phyloP scores from a whole-genome alignment of 192 early-diverging fungal species.

The Dissophora ornata region DNA sequence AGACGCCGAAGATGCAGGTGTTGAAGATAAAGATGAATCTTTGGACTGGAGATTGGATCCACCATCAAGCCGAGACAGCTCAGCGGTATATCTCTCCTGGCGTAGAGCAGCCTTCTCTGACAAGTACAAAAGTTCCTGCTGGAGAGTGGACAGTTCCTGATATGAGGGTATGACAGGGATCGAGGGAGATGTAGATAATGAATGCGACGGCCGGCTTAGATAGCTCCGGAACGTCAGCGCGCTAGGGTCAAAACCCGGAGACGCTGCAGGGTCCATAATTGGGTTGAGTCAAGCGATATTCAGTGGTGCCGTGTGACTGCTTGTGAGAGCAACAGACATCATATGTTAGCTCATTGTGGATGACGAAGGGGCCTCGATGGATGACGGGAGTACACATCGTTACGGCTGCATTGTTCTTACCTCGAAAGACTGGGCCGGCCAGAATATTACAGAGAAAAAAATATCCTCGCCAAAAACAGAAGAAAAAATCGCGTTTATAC shows the following conservation, averaged over 20 bases:
- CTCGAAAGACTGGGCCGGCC: neutral
- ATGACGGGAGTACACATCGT: neutral
- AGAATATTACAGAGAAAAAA: too few relatives aligned
- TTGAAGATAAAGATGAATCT: conserved; percentile 40
- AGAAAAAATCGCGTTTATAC: too few relatives aligned
- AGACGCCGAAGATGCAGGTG: conserved; percentile 19
- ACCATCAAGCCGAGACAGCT: conserved; percentile 28
- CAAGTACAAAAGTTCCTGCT: conserved; percentile 42
- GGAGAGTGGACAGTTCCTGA: conserved; percentile 24
- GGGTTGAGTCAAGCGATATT: too few relatives aligned
- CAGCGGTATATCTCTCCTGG: conserved; percentile 26
- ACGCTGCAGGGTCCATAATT: conserved; percentile 32
- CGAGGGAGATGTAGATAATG: conserved; percentile 16
- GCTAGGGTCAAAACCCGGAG: conserved; percentile 34
- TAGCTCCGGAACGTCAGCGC: conserved; percentile 48
- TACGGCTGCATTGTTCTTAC: neutral
- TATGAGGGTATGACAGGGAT: conserved; percentile 31
- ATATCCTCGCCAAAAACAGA: too few relatives aligned
- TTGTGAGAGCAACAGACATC: neutral
- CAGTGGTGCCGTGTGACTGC: conserved; percentile 31
- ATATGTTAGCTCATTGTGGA: neutral
- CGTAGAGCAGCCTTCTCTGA: conserved; percentile 32
- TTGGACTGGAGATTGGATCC: conserved; percentile 24
- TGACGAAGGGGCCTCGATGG: too few relatives aligned
- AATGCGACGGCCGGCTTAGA: conserved; percentile 7